These are phyloP conservation scores for Solanum chmielewskii DNA, from an alignment of 257 asterid species.

Conservation along the genomic window DNA sequence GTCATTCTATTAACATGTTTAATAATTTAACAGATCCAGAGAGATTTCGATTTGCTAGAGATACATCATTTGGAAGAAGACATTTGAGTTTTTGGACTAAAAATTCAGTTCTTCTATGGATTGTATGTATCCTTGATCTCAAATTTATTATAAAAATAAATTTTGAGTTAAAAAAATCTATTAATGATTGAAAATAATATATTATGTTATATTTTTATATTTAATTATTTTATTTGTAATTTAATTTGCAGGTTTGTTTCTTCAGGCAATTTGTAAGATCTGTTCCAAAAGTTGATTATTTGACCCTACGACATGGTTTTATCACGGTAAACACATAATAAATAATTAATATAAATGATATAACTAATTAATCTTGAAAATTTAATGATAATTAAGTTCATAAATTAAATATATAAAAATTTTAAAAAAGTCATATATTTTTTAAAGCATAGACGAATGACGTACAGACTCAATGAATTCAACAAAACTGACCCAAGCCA, in stretches of 20 bases:
- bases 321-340: constrained; percentile 31
- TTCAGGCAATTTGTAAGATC: constrained; percentile 82
- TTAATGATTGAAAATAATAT: too few species aligned
- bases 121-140: constrained; percentile 31
- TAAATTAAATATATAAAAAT: too few species aligned
- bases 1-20: background rate
- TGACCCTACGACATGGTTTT: constrained; percentile 92
- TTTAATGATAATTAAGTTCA: too few species aligned
- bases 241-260: constrained; percentile 59
- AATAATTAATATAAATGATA: too few species aligned
- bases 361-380: background rate
- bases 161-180: too few species aligned
- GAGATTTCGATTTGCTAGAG: constrained; percentile 87
- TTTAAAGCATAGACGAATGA: background rate
- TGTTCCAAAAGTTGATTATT: constrained; percentile 78
- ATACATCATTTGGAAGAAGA: constrained; percentile 85
- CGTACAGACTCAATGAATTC: background rate
- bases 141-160: background rate
- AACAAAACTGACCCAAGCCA: background rate
- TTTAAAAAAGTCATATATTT: background rate
- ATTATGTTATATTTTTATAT: background rate
- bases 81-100: constrained; percentile 81
- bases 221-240: background rate
- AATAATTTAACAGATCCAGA: constrained; percentile 50
- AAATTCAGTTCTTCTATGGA: constrained; percentile 65